Base-by-base conservation (phyloP, 179 eudicot species). In the Gypsophila paniculata region DNA sequence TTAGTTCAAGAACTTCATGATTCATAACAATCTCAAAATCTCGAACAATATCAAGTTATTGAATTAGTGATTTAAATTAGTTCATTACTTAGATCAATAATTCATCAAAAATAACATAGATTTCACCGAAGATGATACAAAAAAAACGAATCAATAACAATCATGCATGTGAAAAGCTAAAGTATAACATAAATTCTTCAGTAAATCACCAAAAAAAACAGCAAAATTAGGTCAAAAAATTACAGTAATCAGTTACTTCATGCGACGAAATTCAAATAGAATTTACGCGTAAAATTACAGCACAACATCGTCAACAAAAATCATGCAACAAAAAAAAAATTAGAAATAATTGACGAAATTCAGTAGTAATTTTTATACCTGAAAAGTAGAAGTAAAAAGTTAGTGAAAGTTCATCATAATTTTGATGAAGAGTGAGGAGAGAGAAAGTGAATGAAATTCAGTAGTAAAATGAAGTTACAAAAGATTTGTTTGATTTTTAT, bases 401-500 rank as follows among this genome's bases (percentile, higher is more conserved):
- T 54, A 19, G 34, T 63, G 10, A 9, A 57, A 17, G n/a, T 10
- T 36, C 51, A 62, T 61, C 51, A 53, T 44, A 55, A 21, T 3
- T 55, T 55, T 22, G 19, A 18, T 21, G 55, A 55, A 10, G 21
- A 29, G 58, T 13, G 23, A n/a, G 19, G 34, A 34, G 57, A 32
- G 62, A 68, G 70, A 68, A 55, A 67, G 51, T 55, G 53, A 29
- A n/a, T n/a, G n/a, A n/a, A n/a, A n/a, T n/a, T n/a, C n/a, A n/a
- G n/a, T n/a, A n/a, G n/a, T n/a, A n/a, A 66, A 29, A 26, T n/a
- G 64, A 21, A 15, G 55, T 52, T 52, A 19, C 38, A 42, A 48
- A 61, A 32, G 65, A 73, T 73, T 78, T 78, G 81, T 78, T 74
- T 78, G 80, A 72, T 68, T n/a, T n/a, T n/a, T n/a, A n/a, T n/a